Conservation (phyloP, 1,284 basidiomycete genomes). For the Rhodotorula sp. region DNA sequence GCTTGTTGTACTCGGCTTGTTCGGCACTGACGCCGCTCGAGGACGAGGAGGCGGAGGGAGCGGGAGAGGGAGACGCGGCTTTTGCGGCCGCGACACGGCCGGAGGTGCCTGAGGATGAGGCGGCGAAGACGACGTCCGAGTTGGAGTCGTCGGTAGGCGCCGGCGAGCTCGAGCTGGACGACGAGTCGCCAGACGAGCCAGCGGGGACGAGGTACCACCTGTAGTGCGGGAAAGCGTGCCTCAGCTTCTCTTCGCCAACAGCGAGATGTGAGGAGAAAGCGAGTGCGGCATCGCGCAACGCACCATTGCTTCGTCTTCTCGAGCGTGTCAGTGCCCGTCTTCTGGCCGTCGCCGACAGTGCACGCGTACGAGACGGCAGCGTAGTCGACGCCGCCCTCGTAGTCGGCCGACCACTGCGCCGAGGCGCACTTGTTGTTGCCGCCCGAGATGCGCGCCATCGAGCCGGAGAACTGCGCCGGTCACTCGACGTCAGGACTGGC, state of each 20-base stretch:
- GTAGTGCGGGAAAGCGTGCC: neutral
- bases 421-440: conserved; percentile 40
- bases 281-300: neutral
- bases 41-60: neutral
- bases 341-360: conserved; percentile 26
- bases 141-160: neutral
- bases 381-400: conserved; percentile 37
- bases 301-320: conserved; percentile 41
- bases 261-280: too few species aligned
- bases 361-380: conserved; percentile 37
- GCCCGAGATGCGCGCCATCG: conserved; percentile 36
- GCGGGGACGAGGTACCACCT: conserved; percentile 37
- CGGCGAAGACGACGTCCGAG: neutral
- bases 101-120: neutral
- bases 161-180: neutral
- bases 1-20: conserved; percentile 15
- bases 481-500: neutral
- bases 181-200: conserved; percentile 2
- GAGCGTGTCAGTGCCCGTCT: conserved; percentile 27
- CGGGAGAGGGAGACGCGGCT: neutral
- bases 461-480: conserved; percentile 8
- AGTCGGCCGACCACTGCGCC: conserved; percentile 32
- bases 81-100: neutral
- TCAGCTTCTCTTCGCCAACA: too few species aligned
- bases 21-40: neutral